These are phyloP conservation scores for Verbascum thapsus DNA, from an alignment of 257 asterid species.

Conservation along the genomic window DNA sequence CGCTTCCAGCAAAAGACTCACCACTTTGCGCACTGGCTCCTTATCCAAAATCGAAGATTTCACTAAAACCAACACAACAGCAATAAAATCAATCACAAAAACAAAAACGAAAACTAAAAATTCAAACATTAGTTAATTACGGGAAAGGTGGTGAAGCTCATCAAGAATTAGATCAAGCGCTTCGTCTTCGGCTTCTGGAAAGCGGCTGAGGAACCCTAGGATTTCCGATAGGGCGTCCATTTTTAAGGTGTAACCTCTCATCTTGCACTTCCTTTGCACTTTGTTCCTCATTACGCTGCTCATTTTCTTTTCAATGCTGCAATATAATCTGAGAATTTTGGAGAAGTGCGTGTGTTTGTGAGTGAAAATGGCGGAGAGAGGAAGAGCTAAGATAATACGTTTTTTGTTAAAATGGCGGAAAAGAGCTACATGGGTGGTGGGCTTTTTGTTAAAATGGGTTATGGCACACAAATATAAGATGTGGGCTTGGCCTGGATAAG, in stretches of 20 bases:
- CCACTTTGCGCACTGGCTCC: constrained; percentile 67
- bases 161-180: constrained; percentile 82
- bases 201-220: constrained; percentile 58
- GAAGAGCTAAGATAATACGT: too few relatives aligned
- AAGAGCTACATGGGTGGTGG: too few relatives aligned
- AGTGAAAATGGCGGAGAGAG: too few relatives aligned
- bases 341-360: too few relatives aligned
- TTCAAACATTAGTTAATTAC: constrained; percentile 34
- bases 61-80: constrained; percentile 39
- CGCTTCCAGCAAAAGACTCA: constrained; percentile 54
- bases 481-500: too few relatives aligned
- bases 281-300: constrained; percentile 57
- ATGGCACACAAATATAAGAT: too few relatives aligned
- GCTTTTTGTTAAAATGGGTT: too few relatives aligned
- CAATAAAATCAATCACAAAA: background rate
- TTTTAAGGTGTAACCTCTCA: constrained; percentile 86
- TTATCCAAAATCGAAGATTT: constrained; percentile 86
- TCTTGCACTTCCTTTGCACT: constrained; percentile 83
- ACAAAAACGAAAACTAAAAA: background rate
- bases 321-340: background rate
- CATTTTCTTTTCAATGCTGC: constrained; percentile 36
- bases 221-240: constrained; percentile 77
- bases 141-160: constrained; percentile 59
- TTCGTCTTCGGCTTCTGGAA: constrained; percentile 63
- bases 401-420: too few relatives aligned